Evolutionary conservation across 371 early-diverging fungal genomes (phyloP).

Genomic region (Rhizopus sp.): DNA sequence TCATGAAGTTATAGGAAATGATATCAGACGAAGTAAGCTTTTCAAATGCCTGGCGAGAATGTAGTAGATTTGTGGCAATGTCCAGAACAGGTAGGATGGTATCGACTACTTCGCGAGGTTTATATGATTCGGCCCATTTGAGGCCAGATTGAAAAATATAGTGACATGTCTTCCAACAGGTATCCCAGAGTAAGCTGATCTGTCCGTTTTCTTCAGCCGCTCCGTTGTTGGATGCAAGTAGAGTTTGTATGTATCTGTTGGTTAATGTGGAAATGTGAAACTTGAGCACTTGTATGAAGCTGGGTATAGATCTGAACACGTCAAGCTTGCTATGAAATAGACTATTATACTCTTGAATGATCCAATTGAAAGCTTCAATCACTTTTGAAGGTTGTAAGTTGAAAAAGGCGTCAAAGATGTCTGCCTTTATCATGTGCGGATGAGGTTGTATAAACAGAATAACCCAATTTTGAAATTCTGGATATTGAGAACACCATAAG

Average conservation of each 20-base stretch:
- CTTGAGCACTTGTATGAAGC: neutral
- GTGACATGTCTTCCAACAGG: slow-evolving; percentile 33
- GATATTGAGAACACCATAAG: slow-evolving; percentile 20
- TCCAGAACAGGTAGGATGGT: slow-evolving; percentile 34
- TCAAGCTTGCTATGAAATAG: slow-evolving; percentile 21
- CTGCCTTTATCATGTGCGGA: slow-evolving; percentile 1
- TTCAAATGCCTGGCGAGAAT: slow-evolving; percentile 26
- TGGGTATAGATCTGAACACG: slow-evolving; percentile 20
- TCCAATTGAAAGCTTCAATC: slow-evolving; percentile 23
- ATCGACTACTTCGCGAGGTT: slow-evolving; percentile 33
- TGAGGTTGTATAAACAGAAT: slow-evolving; percentile 13
- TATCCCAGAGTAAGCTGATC: slow-evolving; percentile 37
- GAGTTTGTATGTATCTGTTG: neutral
- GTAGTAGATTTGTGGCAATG: slow-evolving; percentile 28
- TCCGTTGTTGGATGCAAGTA: no score
- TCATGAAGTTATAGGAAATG: slow-evolving; percentile 11
- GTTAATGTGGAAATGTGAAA: neutral
- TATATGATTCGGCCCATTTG: slow-evolving; percentile 38
- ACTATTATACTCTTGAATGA: slow-evolving; percentile 31
- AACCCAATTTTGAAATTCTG: slow-evolving; percentile 7
- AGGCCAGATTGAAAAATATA: slow-evolving; percentile 27
- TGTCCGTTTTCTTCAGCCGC: slow-evolving; percentile 23
- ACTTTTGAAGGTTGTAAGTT: slow-evolving; percentile 14
- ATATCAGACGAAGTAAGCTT: neutral
- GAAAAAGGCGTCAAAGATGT: slow-evolving; percentile 11